Conservation (phyloP, 192 early-diverging fungal genomes). For the Linnemannia exigua region DNA sequence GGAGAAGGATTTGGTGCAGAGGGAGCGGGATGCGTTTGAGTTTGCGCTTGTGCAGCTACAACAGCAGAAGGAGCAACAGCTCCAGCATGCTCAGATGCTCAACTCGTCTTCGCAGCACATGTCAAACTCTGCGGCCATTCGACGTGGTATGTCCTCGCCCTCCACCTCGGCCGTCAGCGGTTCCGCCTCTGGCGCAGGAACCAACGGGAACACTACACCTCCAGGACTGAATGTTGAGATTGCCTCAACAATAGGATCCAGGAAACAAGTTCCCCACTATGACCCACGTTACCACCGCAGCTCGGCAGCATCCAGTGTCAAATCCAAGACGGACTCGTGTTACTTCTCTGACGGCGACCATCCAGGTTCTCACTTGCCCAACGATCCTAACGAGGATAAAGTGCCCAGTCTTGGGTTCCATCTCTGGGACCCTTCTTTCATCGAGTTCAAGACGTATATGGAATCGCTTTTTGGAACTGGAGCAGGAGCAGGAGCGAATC, state of each 20-base stretch:
- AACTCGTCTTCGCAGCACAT: conserved; percentile 35
- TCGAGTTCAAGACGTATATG: conserved; percentile 54
- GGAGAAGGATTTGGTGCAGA: conserved; percentile 43
- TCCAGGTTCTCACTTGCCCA: conserved; percentile 47
- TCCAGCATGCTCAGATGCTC: conserved; percentile 35
- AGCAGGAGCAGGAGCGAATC: background rate
- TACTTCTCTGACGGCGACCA: conserved; percentile 56
- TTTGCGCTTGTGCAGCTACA: conserved; percentile 45
- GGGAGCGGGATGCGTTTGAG: conserved; percentile 43
- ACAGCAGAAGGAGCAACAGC: conserved; percentile 38
- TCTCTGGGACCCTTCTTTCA: conserved; percentile 51
- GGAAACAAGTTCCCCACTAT: conserved; percentile 48
- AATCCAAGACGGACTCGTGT: conserved; percentile 54
- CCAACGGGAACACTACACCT: background rate
- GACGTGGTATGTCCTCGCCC: conserved; percentile 38
- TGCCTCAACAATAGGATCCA: conserved; percentile 8
- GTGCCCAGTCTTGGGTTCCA: conserved; percentile 52
- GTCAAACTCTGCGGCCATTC: conserved; percentile 40
- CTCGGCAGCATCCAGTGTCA: conserved; percentile 44
- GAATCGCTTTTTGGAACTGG: conserved; percentile 30
- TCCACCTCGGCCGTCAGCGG: background rate
- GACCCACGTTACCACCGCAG: conserved; percentile 46
- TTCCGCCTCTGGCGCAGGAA: background rate
- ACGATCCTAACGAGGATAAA: conserved; percentile 45
- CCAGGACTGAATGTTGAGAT: conserved; percentile 22